Conservation (phyloP, 225 moss, liverwort and hornwort genomes). For the Pseudisothecium myosuroides region DNA sequence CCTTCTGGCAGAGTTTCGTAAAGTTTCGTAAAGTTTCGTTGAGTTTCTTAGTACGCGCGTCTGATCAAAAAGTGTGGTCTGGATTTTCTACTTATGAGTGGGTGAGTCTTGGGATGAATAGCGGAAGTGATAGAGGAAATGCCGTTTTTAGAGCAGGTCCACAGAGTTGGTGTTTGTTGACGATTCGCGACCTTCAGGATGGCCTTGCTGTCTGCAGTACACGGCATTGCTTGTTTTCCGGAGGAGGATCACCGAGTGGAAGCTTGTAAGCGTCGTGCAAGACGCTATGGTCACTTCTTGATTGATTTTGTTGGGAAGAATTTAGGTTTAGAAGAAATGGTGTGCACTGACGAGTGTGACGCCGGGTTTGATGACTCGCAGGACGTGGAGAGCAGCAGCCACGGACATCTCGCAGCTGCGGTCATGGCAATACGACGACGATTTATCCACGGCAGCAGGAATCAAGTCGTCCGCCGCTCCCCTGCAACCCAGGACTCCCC, state of each 20-base stretch:
- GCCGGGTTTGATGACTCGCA: conserved; percentile 1
- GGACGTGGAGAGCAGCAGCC: conserved; percentile 61
- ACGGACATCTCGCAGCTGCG: conserved; percentile 56
- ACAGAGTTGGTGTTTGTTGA: background rate
- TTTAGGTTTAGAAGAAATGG: background rate
- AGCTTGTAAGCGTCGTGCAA: background rate
- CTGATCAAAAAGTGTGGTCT: background rate
- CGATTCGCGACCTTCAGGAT: background rate
- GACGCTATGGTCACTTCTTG: background rate
- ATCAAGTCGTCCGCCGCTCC: conserved; percentile 66
- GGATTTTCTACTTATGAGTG: background rate
- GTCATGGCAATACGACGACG: conserved; percentile 68
- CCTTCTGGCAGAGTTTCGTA: background rate
- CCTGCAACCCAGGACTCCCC: conserved; percentile 68
- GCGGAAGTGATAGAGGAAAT: background rate
- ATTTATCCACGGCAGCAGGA: conserved; percentile 40
- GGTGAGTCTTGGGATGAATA: background rate
- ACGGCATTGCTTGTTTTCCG: background rate
- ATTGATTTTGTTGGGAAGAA: background rate
- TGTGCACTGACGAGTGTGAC: background rate
- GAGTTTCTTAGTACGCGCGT: background rate
- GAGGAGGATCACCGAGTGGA: background rate
- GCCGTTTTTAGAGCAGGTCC: background rate
- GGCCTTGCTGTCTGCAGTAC: background rate
- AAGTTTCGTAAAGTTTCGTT: background rate